phyloP scores from a whole-genome alignment of 257 asterid genomes.

The Fraxinus anomala region DNA sequence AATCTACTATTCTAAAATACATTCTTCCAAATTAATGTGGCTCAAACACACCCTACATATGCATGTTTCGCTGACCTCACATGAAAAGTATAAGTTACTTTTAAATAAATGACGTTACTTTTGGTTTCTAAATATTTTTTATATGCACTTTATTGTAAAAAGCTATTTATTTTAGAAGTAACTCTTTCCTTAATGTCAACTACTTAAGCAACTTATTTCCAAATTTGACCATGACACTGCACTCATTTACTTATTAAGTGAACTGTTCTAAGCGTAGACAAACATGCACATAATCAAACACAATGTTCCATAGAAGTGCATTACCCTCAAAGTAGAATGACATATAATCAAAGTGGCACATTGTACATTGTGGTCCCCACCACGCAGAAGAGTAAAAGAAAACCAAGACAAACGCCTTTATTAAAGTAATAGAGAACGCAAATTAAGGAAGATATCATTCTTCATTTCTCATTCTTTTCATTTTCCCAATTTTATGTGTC shows the following conservation, averaged over 20 bases:
- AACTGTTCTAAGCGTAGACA: background rate
- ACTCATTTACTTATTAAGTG: background rate
- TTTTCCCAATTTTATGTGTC: constrained; percentile 18
- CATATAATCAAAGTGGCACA: background rate
- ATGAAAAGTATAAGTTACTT: background rate
- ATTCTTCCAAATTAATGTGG: no score
- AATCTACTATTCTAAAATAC: no score
- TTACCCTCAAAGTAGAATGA: background rate
- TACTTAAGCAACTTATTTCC: background rate
- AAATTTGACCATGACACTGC: background rate
- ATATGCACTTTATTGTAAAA: background rate
- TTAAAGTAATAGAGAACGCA: background rate
- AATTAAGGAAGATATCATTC: background rate
- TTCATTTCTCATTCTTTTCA: background rate
- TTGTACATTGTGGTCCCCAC: background rate
- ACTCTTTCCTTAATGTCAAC: background rate
- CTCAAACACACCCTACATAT: no score
- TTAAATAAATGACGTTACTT: background rate
- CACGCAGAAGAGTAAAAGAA: background rate
- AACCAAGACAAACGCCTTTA: background rate
- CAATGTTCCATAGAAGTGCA: background rate
- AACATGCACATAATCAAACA: background rate
- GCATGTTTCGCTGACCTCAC: background rate
- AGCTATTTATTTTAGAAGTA: background rate
- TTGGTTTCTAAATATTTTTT: background rate